A percentile compares a stretch with the other conserved stretches of the same genome.
Evolutionary conservation across 306 rosid genomes (phyloP).

Genomic region (Malus fusca): DNA sequence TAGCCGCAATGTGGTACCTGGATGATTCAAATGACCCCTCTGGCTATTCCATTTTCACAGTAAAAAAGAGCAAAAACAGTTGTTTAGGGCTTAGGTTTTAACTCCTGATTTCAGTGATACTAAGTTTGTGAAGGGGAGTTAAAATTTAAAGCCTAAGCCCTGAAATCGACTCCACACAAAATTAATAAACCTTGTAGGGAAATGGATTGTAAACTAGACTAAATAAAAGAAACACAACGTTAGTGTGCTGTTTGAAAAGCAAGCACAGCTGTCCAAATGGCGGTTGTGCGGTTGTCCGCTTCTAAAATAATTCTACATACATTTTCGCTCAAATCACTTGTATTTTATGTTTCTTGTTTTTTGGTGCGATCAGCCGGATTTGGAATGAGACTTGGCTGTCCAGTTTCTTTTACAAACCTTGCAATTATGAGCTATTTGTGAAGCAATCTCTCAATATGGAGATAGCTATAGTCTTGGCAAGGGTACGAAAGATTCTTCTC

Average conservation of each 20-base stretch:
- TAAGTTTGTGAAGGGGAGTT: not conserved
- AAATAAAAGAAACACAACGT: not conserved
- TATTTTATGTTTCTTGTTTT: slow-evolving; percentile 1
- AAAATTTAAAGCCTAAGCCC: not conserved
- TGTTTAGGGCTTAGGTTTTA: not conserved
- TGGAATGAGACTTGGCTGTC: slow-evolving; percentile 99
- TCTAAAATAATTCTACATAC: not conserved
- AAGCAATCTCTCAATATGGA: slow-evolving; percentile 99
- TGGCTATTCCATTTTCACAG: not conserved
- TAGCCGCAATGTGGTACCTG: not conserved
- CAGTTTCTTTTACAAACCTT: slow-evolving; percentile 94
- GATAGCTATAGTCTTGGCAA: slow-evolving; percentile 96
- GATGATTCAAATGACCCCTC: not conserved
- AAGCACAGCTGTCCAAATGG: not conserved
- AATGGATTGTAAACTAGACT: not conserved
- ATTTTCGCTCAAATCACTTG: not conserved
- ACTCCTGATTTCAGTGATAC: not conserved
- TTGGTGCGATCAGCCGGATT: slow-evolving; percentile 68
- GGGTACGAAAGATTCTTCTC: slow-evolving; percentile 53
- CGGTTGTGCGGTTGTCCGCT: not conserved
- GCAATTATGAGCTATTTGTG: slow-evolving; percentile 97
- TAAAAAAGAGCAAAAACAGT: not conserved
- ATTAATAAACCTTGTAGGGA: not conserved
- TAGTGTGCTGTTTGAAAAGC: not conserved
- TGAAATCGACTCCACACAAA: not conserved